Evolutionary conservation across 352 stramenopile species (phyloP), one percentile per base, ranked within the genome.

Genomic region (Pythium diclinum): DNA sequence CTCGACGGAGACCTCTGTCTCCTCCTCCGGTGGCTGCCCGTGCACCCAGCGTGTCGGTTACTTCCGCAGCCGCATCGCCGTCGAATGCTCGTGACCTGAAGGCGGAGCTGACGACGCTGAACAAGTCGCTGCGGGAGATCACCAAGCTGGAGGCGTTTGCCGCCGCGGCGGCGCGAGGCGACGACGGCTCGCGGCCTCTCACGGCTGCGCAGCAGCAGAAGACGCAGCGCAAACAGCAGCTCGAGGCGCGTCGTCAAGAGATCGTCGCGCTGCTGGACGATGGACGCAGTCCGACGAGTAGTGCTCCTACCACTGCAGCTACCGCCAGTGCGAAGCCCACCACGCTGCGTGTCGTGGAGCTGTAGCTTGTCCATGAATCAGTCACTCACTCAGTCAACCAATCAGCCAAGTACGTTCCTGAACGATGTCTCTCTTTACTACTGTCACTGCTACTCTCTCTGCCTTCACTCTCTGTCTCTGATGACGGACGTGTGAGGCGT

Each of bases 41-140:
- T 10, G 33, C 33, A 21, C 1, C 34, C 19, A 19, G 11, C 19
- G 21, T 28, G 21, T 23, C 46, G 16, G 6, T 32, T 13, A 40
- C 59, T 19, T 13, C 54, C 14, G 33, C 13, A 33, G 21, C 54
- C 16, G 33, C 13, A 8, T 3, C 30, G 3, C 16, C 40, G 10
- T 30, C 34, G 0, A 5, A 36, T 23, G n/a, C 51, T 49, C 52
- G 61, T 11, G 61, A 76, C 44, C 63, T 82, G 34, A 85, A 86
- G 69, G 70, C 63, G 13, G 70, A 88, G 21, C 65, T 89, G 42
- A 79, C 77, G 25, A 75, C 74, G 30, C 60, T 89, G 55, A 89
- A 89, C 54, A 80, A 78, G 13, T 69, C 53, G 53, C 59, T 81
- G 19, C 73, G 72, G 9, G 71, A 78, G 53, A 78, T 78, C 56